These are phyloP conservation scores for Austroboletus eburneus DNA, from an alignment of 768 basidiomycete genomes.

Conservation along the genomic window DNA sequence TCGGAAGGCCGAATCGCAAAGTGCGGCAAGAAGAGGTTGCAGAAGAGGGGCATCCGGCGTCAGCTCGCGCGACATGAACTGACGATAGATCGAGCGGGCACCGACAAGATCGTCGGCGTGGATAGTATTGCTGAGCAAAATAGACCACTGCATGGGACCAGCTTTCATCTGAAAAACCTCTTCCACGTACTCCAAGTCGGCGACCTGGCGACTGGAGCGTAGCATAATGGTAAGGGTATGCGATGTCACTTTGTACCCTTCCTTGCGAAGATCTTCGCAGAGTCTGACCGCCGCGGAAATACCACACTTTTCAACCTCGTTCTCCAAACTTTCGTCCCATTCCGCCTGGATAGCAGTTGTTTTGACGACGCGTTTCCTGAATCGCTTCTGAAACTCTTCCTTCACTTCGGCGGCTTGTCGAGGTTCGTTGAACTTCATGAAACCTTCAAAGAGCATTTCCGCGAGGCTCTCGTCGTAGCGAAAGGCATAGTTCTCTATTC, in stretches of 20 bases:
- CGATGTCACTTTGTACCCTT: slow-evolving; percentile 30
- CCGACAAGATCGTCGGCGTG: slow-evolving; percentile 34
- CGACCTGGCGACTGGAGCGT: slow-evolving; percentile 34
- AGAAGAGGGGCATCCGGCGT: slow-evolving; percentile 48
- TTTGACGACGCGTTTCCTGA: slow-evolving; percentile 27
- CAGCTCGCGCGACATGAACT: slow-evolving; percentile 41
- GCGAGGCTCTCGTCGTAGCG: slow-evolving; percentile 42
- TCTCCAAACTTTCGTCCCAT: slow-evolving; percentile 28
- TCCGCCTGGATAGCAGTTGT: slow-evolving; percentile 25
- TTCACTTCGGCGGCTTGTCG: slow-evolving; percentile 37
- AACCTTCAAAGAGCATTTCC: slow-evolving; percentile 39
- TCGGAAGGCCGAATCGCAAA: slow-evolving; percentile 40
- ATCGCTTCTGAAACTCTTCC: slow-evolving; percentile 35
- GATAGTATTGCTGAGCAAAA: slow-evolving; percentile 50
- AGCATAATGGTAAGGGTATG: slow-evolving; percentile 41
- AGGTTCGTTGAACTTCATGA: slow-evolving; percentile 36
- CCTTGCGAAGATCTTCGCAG: slow-evolving; percentile 30
- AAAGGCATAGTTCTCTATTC: slow-evolving; percentile 44
- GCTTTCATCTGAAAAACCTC: slow-evolving; percentile 38
- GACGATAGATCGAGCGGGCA: slow-evolving; percentile 49
- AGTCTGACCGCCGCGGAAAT: slow-evolving; percentile 32
- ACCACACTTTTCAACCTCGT: slow-evolving; percentile 32
- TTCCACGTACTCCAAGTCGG: slow-evolving; percentile 43
- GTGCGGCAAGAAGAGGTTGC: slow-evolving; percentile 48
- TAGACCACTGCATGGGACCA: slow-evolving; percentile 47